These are phyloP conservation scores for Fraxinus floribunda DNA, from an alignment of 305 asterid species.

Conservation along the genomic window DNA sequence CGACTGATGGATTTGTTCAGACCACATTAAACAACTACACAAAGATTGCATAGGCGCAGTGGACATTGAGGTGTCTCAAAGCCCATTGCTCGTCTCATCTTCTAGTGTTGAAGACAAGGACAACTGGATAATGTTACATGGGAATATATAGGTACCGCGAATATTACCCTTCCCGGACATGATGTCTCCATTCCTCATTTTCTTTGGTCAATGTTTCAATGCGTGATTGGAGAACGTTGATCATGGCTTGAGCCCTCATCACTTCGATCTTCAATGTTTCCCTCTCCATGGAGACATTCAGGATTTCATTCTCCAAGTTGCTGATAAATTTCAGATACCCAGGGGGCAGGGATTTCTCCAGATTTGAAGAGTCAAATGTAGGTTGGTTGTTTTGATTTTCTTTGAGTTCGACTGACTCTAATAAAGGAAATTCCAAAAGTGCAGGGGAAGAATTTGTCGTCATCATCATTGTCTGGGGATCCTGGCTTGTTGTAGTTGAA, in stretches of 20 bases:
- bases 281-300: slow-evolving; percentile 80
- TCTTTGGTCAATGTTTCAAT: slow-evolving; percentile 56
- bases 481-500: slow-evolving; percentile 73
- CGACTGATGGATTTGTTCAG: slow-evolving; percentile 5
- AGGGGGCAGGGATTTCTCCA: slow-evolving; percentile 89
- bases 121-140: slow-evolving; percentile 24
- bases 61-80: slow-evolving; percentile 28
- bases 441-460: slow-evolving; percentile 51
- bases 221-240: slow-evolving; percentile 76
- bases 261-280: slow-evolving; percentile 83
- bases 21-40: slow-evolving; percentile 18
- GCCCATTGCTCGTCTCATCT: slow-evolving; percentile 20
- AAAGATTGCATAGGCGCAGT: slow-evolving; percentile 24
- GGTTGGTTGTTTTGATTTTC: slow-evolving; percentile 41
- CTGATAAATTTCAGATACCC: slow-evolving; percentile 82
- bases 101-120: not conserved
- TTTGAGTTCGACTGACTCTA: slow-evolving; percentile 39
- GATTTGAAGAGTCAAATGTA: slow-evolving; percentile 73
- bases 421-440: slow-evolving; percentile 58
- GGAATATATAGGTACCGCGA: slow-evolving; percentile 15
- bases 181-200: slow-evolving; percentile 55
- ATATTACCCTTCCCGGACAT: slow-evolving; percentile 32
- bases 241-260: slow-evolving; percentile 96
- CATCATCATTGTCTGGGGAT: slow-evolving; percentile 53
- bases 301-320: slow-evolving; percentile 79